Evolutionary conservation across 768 basidiomycete genomes (phyloP).

Genomic region (Chiua virens): DNA sequence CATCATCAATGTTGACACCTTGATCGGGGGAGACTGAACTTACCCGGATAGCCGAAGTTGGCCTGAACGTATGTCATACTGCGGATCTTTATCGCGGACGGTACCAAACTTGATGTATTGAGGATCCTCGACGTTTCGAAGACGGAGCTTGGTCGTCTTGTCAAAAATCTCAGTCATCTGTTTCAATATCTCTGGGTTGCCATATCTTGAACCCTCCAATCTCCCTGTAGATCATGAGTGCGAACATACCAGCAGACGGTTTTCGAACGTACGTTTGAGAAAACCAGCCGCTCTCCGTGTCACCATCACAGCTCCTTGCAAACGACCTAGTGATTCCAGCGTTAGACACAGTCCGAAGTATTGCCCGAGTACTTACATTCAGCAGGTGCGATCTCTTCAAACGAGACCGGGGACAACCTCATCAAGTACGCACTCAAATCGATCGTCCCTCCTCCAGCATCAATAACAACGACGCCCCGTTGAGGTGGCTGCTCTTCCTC

Average conservation of each 20-base stretch:
- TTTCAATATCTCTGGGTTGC: constrained; percentile 32
- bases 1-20: background rate
- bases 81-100: constrained; percentile 37
- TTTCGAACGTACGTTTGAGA: constrained; percentile 24
- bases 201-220: constrained; percentile 33
- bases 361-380: constrained; percentile 28
- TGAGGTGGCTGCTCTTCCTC: constrained; percentile 25
- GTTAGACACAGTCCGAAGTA: background rate
- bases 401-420: constrained; percentile 37
- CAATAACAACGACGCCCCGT: constrained; percentile 44
- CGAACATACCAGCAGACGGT: background rate
- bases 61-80: constrained; percentile 39
- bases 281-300: constrained; percentile 33
- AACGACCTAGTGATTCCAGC: constrained; percentile 29
- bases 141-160: constrained; percentile 42
- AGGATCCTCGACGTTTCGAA: constrained; percentile 38
- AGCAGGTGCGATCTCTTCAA: constrained; percentile 39
- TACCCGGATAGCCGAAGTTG: constrained; percentile 41
- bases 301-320: constrained; percentile 43
- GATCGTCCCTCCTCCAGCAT: constrained; percentile 49
- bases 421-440: constrained; percentile 45
- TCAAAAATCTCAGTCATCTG: constrained; percentile 42
- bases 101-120: constrained; percentile 45
- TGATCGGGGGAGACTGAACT: background rate
- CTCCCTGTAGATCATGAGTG: constrained; percentile 20